Percentiles rank a stretch among this genome's conserved stretches.
These are phyloP conservation scores for Capillidium heterosporum DNA, from an alignment of 371 early-diverging fungal species.

Conservation along the genomic window DNA sequence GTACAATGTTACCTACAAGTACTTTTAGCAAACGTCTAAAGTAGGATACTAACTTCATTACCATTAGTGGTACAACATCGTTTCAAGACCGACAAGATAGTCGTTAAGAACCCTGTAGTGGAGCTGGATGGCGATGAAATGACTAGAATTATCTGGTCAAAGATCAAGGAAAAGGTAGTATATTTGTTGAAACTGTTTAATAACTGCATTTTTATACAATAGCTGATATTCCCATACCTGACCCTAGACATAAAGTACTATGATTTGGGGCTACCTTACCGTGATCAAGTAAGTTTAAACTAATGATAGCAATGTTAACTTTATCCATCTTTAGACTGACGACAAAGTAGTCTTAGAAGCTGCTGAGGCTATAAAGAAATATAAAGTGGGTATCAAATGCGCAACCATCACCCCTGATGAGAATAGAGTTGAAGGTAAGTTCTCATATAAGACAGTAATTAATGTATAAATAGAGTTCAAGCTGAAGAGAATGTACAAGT, in stretches of 20 bases:
- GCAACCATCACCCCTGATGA: conserved; percentile 98
- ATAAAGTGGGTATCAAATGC: conserved; percentile 96
- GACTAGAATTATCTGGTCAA: conserved; percentile 91
- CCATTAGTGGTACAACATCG: too few relatives aligned
- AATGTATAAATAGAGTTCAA: conserved; percentile 49
- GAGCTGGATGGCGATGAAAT: conserved; percentile 95
- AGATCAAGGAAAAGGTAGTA: conserved; percentile 68
- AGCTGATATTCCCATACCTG: conserved; percentile 80
- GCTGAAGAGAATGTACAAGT: conserved; percentile 90
- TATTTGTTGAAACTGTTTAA: neutral
- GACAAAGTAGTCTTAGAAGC: conserved; percentile 93
- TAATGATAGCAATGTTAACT: neutral
- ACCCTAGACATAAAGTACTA: conserved; percentile 88
- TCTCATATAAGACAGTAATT: neutral
- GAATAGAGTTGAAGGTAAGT: conserved; percentile 68
- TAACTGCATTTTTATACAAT: neutral
- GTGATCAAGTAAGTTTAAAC: conserved; percentile 45
- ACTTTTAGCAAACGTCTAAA: too few relatives aligned
- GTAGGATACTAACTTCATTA: too few relatives aligned
- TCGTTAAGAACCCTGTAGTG: conserved; percentile 61
- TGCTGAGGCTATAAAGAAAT: conserved; percentile 89
- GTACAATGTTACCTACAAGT: too few relatives aligned
- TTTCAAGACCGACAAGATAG: conserved; percentile 34
- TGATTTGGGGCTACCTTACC: conserved; percentile 79
- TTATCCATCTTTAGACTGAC: conserved; percentile 40